Evolutionary conservation across 1,284 basidiomycete genomes (phyloP).

Genomic region (Ustilago xerochloae): DNA sequence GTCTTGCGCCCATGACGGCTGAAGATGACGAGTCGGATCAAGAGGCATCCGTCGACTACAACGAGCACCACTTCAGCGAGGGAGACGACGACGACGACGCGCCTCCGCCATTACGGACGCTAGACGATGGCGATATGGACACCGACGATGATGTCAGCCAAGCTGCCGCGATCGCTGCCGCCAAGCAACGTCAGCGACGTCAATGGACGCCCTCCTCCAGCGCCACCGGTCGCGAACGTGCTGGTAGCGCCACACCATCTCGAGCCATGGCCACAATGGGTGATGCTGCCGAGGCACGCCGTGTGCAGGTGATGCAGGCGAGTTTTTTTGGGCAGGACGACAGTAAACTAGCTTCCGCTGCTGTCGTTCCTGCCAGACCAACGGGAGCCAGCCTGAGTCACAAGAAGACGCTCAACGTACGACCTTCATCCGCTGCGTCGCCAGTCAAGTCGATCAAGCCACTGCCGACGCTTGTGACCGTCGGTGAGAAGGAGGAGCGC

Average conservation of each 20-base stretch:
- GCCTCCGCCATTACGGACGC: slow-evolving; percentile 43
- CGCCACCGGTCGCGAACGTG: slow-evolving; percentile 32
- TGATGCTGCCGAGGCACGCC: slow-evolving; percentile 51
- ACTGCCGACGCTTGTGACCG: neutral
- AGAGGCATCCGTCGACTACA: slow-evolving; percentile 13
- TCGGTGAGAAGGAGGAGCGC: slow-evolving; percentile 5
- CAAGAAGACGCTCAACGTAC: slow-evolving; percentile 30
- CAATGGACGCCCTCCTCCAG: slow-evolving; percentile 40
- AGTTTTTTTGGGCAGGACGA: slow-evolving; percentile 67
- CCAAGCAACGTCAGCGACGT: slow-evolving; percentile 37
- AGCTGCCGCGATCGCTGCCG: slow-evolving; percentile 30
- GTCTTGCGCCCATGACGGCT: slow-evolving; percentile 32
- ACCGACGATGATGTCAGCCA: slow-evolving; percentile 43
- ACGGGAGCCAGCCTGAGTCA: slow-evolving; percentile 42
- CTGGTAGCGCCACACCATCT: slow-evolving; percentile 40
- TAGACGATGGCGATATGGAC: slow-evolving; percentile 45
- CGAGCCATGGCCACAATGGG: slow-evolving; percentile 46
- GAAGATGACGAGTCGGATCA: slow-evolving; percentile 21
- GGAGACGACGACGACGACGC: slow-evolving; percentile 46
- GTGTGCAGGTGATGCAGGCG: slow-evolving; percentile 68
- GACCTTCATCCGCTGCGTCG: slow-evolving; percentile 8
- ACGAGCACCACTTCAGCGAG: slow-evolving; percentile 6
- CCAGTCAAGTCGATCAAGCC: slow-evolving; percentile 4
- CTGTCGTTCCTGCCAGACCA: slow-evolving; percentile 47
- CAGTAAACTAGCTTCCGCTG: slow-evolving; percentile 53